Percentiles rank a stretch among this genome's conserved stretches.
These are phyloP conservation scores for Falciphora oryzae DNA, from an alignment of 2,329 filamentous ascomycete species.

Conservation along the genomic window DNA sequence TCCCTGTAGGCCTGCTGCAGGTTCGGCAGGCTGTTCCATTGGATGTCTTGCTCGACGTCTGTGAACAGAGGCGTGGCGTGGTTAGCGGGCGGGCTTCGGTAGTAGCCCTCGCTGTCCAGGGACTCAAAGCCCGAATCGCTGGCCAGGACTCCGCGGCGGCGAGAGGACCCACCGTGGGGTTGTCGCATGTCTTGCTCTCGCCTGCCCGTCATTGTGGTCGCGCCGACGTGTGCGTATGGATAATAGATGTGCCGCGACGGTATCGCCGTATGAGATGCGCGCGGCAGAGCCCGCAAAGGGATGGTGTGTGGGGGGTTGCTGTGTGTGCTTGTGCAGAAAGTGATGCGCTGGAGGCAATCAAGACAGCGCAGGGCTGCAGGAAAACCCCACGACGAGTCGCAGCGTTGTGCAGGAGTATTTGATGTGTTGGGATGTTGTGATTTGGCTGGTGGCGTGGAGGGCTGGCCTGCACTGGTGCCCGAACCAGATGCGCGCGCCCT, in stretches of 20 bases:
- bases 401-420: not conserved
- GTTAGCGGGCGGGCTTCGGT: constrained; percentile 1
- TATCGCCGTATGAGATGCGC: not conserved
- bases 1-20: constrained; percentile 4
- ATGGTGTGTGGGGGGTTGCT: not conserved
- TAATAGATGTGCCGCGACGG: too few species aligned
- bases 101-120: not conserved
- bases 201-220: not conserved
- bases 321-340: not conserved
- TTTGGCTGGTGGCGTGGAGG: not conserved
- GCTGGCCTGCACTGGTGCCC: not conserved
- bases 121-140: constrained; percentile 5
- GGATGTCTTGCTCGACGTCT: not conserved
- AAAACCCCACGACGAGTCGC: not conserved
- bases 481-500: not conserved
- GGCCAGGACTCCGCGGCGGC: not conserved
- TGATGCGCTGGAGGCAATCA: not conserved
- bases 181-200: not conserved
- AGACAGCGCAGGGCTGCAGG: not conserved
- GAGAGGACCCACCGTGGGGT: constrained; percentile 4
- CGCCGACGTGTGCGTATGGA: not conserved
- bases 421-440: not conserved
- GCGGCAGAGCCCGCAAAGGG: not conserved
- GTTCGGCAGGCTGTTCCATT: constrained; percentile 1
- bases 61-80: not conserved